These are phyloP conservation scores for Tubosaeta sp. DNA, from an alignment of 768 basidiomycete species.

Conservation along the genomic window DNA sequence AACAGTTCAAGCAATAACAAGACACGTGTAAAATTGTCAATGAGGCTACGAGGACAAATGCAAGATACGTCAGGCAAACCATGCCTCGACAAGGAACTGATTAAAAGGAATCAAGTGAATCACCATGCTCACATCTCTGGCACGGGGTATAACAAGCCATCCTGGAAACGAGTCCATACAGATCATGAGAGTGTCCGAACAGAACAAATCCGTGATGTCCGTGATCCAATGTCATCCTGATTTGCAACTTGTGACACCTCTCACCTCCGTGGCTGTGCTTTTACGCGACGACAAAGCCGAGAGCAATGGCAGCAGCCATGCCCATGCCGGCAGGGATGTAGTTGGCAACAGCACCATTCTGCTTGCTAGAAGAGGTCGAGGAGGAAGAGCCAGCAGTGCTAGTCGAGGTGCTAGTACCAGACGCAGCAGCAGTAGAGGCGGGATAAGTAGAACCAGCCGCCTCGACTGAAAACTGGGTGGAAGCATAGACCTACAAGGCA, in stretches of 20 bases:
- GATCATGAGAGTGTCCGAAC: slow-evolving; percentile 1
- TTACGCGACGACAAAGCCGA: slow-evolving; percentile 29
- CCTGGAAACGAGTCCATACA: background rate
- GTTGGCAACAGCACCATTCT: slow-evolving; percentile 12
- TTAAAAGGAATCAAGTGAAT: background rate
- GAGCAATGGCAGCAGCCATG: slow-evolving; percentile 25
- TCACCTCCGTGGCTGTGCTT: background rate
- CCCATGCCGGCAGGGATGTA: slow-evolving; percentile 28
- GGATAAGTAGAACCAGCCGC: slow-evolving; percentile 53
- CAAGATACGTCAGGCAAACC: background rate
- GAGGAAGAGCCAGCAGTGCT: slow-evolving; percentile 13
- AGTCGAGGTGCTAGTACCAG: slow-evolving; percentile 22
- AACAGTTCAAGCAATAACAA: background rate
- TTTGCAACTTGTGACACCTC: background rate
- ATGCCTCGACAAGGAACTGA: background rate
- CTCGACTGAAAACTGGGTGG: slow-evolving; percentile 55
- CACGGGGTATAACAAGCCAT: slow-evolving; percentile 13
- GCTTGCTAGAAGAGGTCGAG: slow-evolving; percentile 12
- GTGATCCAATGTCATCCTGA: background rate
- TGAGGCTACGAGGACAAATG: background rate
- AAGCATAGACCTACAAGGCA: slow-evolving; percentile 53
- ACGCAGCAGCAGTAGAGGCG: slow-evolving; percentile 20
- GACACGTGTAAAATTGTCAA: background rate
- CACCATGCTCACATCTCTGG: slow-evolving; percentile 7
- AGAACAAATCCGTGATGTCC: background rate